phyloP scores from a whole-genome alignment of 352 stramenopile genomes.

The Phytophthora parvispora region DNA sequence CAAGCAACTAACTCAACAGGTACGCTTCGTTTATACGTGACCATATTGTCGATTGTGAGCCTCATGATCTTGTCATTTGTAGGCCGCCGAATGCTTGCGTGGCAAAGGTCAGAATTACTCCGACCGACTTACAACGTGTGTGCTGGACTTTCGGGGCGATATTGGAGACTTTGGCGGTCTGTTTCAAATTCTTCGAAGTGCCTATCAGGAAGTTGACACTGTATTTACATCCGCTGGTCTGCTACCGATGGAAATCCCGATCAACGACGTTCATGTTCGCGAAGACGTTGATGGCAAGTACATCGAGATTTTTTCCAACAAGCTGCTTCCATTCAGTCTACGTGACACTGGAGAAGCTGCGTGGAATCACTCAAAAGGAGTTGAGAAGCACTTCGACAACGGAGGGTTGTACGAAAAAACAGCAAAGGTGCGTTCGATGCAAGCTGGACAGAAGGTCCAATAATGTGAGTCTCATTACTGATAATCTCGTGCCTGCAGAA shows the following conservation, averaged over 20 bases:
- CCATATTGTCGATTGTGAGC: no score
- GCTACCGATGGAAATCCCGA: constrained; percentile 16
- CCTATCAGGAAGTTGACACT: constrained; percentile 39
- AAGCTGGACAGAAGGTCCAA: no score
- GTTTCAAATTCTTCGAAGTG: constrained; percentile 37
- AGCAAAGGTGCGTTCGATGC: constrained; percentile 24
- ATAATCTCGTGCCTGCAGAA: no score
- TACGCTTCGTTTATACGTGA: constrained; percentile 2
- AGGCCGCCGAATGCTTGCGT: constrained; percentile 12
- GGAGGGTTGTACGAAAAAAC: constrained; percentile 23
- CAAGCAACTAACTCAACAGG: constrained; percentile 34
- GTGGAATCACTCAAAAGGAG: constrained; percentile 41
- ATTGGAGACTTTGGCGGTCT: constrained; percentile 44
- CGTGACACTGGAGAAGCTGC: constrained; percentile 26
- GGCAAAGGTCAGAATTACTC: background rate
- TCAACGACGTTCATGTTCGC: constrained; percentile 32
- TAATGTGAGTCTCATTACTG: no score
- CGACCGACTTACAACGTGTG: constrained; percentile 4
- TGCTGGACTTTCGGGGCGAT: constrained; percentile 36
- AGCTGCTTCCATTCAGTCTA: constrained; percentile 36
- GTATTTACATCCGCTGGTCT: constrained; percentile 38
- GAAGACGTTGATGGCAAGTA: constrained; percentile 28
- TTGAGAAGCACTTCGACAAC: constrained; percentile 37
- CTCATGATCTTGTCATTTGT: no score
- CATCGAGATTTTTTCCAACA: constrained; percentile 38